Conservation (phyloP, 257 asterid genomes). For the Solanum virginianum region DNA sequence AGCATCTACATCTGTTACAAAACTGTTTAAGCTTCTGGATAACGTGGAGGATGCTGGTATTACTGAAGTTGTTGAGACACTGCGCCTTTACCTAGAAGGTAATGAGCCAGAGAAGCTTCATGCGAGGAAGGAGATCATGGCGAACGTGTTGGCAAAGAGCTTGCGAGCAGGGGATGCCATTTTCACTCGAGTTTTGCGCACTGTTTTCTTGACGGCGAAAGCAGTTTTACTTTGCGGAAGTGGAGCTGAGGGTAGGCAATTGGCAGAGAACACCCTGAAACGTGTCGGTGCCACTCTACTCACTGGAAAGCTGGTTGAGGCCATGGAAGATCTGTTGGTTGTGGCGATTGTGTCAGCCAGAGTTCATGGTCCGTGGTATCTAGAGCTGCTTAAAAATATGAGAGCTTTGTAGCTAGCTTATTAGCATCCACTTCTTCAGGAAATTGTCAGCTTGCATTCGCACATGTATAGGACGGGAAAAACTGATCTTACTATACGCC, state of each 20-base stretch:
- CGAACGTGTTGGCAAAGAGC: constrained; percentile 4
- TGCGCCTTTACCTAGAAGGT: not conserved
- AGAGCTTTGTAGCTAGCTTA: not conserved
- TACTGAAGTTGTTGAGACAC: not conserved
- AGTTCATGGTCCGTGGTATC: constrained; percentile 7
- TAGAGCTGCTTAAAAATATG: not conserved
- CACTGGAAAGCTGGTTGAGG: not conserved
- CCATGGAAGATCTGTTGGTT: not conserved
- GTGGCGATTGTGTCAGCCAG: constrained; percentile 2
- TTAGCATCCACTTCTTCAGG: not conserved
- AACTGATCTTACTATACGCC: not conserved
- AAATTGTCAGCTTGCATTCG: not conserved
- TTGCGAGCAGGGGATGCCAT: not conserved
- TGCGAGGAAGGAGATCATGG: constrained; percentile 11
- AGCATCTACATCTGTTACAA: not conserved
- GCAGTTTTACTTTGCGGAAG: constrained; percentile 5
- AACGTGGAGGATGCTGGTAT: constrained; percentile 2
- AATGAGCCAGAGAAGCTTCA: constrained; percentile 7
- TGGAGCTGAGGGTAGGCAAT: not conserved
- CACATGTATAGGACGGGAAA: not conserved
- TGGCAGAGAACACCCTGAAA: constrained; percentile 3
- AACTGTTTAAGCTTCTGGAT: constrained; percentile 3
- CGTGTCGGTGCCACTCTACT: constrained; percentile 4
- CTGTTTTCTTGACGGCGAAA: not conserved
- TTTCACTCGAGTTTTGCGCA: constrained; percentile 2